Conservation (phyloP, 495 filamentous ascomycete genomes). For the Neurospora intermedia region DNA sequence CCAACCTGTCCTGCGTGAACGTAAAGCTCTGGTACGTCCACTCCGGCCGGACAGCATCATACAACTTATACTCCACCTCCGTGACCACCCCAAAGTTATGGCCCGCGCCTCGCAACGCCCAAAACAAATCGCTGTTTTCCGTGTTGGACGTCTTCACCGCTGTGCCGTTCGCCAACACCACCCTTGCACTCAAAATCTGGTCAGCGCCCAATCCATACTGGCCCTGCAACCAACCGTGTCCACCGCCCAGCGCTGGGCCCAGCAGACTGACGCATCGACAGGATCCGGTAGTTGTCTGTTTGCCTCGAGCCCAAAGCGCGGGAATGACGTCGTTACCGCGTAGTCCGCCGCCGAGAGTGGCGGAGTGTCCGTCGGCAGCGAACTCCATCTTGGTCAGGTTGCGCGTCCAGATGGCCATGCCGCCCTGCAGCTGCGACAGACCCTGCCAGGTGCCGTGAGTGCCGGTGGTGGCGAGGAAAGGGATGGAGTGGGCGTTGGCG, state of each 20-base stretch:
- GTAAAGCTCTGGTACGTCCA: slow-evolving; percentile 33
- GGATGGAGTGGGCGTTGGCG: slow-evolving; percentile 32
- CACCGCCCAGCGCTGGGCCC: slow-evolving; percentile 48
- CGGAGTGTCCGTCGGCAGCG: slow-evolving; percentile 30
- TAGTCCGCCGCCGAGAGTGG: slow-evolving; percentile 39
- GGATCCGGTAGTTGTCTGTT: slow-evolving; percentile 37
- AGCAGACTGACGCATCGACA: slow-evolving; percentile 42
- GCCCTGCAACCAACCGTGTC: slow-evolving; percentile 48
- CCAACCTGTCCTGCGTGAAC: slow-evolving; percentile 39
- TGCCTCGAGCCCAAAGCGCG: slow-evolving; percentile 21
- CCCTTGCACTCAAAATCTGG: slow-evolving; percentile 37
- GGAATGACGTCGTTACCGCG: slow-evolving; percentile 17
- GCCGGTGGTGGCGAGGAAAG: slow-evolving; percentile 39
- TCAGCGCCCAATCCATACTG: slow-evolving; percentile 48
- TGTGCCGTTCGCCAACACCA: slow-evolving; percentile 47
- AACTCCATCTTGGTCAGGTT: slow-evolving; percentile 33
- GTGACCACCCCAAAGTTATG: slow-evolving; percentile 54
- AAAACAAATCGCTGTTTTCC: slow-evolving; percentile 39
- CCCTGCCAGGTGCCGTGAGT: slow-evolving; percentile 32
- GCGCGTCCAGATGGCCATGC: slow-evolving; percentile 37
- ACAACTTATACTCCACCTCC: slow-evolving; percentile 35
- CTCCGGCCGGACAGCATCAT: slow-evolving; percentile 25
- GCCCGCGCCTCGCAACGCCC: slow-evolving; percentile 48
- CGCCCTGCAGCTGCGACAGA: slow-evolving; percentile 30
- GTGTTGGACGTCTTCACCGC: slow-evolving; percentile 21